Conservation (phyloP, 257 asterid species). For the Pogostemon cablin region DNA sequence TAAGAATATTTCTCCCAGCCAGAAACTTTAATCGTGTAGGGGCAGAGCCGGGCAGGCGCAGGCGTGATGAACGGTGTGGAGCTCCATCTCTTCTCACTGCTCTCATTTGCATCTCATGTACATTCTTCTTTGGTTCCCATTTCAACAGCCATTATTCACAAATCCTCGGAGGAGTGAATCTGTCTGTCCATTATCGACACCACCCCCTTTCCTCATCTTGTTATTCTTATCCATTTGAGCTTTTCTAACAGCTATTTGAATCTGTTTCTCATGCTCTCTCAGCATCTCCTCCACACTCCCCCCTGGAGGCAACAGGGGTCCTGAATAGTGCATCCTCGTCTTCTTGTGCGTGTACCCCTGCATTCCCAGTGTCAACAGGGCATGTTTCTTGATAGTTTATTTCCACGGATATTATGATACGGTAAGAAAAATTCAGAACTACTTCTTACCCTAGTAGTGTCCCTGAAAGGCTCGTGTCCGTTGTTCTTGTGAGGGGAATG, state of each 20-base stretch:
- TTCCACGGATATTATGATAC: background rate
- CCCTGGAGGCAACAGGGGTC: conserved; percentile 69
- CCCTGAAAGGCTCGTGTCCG: conserved; percentile 47
- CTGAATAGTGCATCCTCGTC: conserved; percentile 75
- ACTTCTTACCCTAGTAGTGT: conserved; percentile 45
- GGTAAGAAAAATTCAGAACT: background rate
- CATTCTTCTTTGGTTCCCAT: conserved; percentile 26
- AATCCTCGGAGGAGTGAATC: conserved; percentile 62
- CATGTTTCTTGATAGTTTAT: background rate
- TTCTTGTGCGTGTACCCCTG: conserved; percentile 58
- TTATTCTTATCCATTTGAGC: conserved; percentile 69
- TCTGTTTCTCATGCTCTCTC: conserved; percentile 76
- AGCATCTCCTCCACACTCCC: conserved; percentile 83
- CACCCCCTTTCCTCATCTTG: conserved; percentile 39
- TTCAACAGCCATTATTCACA: conserved; percentile 54
- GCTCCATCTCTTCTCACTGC: conserved; percentile 7
- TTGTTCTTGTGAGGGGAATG: conserved; percentile 51
- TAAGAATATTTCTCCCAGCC: conserved; percentile 2
- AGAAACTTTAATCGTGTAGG: background rate
- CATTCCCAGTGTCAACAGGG: background rate
- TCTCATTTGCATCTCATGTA: conserved; percentile 8
- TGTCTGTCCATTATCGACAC: conserved; percentile 53
- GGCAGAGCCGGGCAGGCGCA: background rate
- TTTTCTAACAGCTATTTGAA: conserved; percentile 83
- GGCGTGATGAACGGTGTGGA: conserved; percentile 1